Base-by-base conservation (phyloP, 441 rosid species). In the Euphorbia corollata region DNA sequence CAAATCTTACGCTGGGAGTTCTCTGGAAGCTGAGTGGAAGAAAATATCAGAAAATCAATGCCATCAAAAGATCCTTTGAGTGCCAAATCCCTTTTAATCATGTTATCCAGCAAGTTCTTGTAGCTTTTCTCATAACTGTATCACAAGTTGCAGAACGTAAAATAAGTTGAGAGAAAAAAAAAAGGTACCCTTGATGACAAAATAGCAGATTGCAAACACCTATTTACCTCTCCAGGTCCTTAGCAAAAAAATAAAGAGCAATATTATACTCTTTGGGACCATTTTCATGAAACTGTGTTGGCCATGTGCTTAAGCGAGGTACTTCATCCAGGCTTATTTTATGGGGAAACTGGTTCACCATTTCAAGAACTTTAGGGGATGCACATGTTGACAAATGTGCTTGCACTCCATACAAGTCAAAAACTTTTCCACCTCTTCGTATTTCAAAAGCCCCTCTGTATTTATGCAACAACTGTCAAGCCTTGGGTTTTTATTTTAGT, bases 201-300 rank as follows among this genome's bases (percentile, higher is more conserved):
- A 59, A 48, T 5, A 59, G 39, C 58, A 30, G 53, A 69, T n/a
- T 50, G 13, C 5, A 30, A 6, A 19, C 43, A 24, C 23, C 22
- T 45, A 70, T 59, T 69, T 73, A 90, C 99, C 98, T 88, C 74
- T 87, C 96, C 59, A 76, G 69, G 80, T 92, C 94, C 84, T 85
- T 85, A 32, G 99, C 99, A 82, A 92, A 95, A 75, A 95, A 90
- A 88, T 87, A 95, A 8, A 95, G 86, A 74, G 99, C 99, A 80
- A 95, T 86, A 75, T 95, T 89, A 73, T 85, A 88, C 76, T 92
- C 99, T 71, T 79, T 84, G 45, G 85, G 84, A 74, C 98, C 94
- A 76, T 56, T 67, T 27, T 77, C 84, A 70, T 80, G 83, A 82
- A 95, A 95, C 74, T 87, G 96, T 57, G 71, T 68, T 7, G 98